Conservation (phyloP, 2,329 filamentous ascomycete genomes). For the Colletotrichum tropicale region DNA sequence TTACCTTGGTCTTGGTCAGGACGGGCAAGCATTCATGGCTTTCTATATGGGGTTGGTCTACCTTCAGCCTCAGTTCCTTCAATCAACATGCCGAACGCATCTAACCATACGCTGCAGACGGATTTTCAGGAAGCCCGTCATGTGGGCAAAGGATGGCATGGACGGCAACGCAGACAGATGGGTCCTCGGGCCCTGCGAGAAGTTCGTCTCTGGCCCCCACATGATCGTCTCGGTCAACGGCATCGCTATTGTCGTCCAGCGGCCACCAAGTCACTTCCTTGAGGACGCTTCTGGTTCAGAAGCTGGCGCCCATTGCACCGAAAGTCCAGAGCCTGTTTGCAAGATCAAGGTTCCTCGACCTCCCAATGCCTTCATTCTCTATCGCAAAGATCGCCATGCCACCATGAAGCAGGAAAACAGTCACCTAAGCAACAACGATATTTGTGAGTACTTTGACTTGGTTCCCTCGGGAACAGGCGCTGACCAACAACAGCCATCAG, state of each 20-base stretch:
- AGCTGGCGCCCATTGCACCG: neutral
- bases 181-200: slow-evolving; percentile 9
- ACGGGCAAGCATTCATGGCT: slow-evolving; percentile 13
- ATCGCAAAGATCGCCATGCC: slow-evolving; percentile 30
- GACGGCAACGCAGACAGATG: neutral
- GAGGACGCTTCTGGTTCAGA: neutral
- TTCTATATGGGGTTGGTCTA: slow-evolving; percentile 6
- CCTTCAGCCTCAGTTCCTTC: neutral
- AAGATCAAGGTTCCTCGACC: slow-evolving; percentile 29
- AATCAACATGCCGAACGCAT: neutral
- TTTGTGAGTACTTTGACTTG: slow-evolving; percentile 29
- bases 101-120: neutral
- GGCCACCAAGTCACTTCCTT: neutral
- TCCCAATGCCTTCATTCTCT: slow-evolving; percentile 37
- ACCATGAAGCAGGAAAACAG: slow-evolving; percentile 26
- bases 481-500: slow-evolving; percentile 26
- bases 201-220: slow-evolving; percentile 1
- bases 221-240: slow-evolving; percentile 15
- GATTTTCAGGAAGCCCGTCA: neutral
- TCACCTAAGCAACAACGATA: slow-evolving; percentile 28
- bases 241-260: slow-evolving; percentile 1
- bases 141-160: slow-evolving; percentile 17
- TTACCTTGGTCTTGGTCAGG: slow-evolving; percentile 6
- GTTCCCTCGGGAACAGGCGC: neutral
- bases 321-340: neutral